Evolutionary conservation across 441 rosid genomes (phyloP).

Genomic region (Theobroma grandiflorum): DNA sequence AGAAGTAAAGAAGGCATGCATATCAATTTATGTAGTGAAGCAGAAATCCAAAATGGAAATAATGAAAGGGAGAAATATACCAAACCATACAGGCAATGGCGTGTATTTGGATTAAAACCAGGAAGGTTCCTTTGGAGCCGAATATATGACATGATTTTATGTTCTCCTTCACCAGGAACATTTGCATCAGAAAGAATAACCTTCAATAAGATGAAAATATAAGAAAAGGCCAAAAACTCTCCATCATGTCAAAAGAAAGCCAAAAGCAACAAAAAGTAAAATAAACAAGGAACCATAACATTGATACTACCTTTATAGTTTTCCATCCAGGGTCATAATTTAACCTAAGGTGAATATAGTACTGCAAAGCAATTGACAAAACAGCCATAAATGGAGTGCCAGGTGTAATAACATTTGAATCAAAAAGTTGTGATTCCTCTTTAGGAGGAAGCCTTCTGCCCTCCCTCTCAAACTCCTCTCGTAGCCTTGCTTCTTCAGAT

Average conservation of each 20-base stretch:
- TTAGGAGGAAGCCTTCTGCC: slow-evolving; percentile 86
- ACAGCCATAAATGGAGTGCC: slow-evolving; percentile 92
- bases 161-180: slow-evolving; percentile 99
- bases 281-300: background rate
- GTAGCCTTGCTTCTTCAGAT: slow-evolving; percentile 81
- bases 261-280: background rate
- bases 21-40: background rate
- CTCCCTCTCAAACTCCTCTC: slow-evolving; percentile 84
- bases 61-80: slow-evolving; percentile 56
- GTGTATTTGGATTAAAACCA: slow-evolving; percentile 91
- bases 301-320: slow-evolving; percentile 64
- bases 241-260: slow-evolving; percentile 3
- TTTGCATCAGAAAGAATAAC: slow-evolving; percentile 98
- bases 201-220: slow-evolving; percentile 50
- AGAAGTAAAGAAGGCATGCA: background rate
- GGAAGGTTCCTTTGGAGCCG: slow-evolving; percentile 96
- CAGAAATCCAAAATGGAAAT: slow-evolving; percentile 5
- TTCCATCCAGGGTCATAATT: slow-evolving; percentile 96
- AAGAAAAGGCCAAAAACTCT: slow-evolving; percentile 31
- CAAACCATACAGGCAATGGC: slow-evolving; percentile 96
- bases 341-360: slow-evolving; percentile 77
- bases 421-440: slow-evolving; percentile 68
- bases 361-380: slow-evolving; percentile 85
- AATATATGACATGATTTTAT: slow-evolving; percentile 90
- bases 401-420: slow-evolving; percentile 92